phyloP scores from a whole-genome alignment of 495 filamentous ascomycete genomes.

The Hypoxylon lienhwacheense region DNA sequence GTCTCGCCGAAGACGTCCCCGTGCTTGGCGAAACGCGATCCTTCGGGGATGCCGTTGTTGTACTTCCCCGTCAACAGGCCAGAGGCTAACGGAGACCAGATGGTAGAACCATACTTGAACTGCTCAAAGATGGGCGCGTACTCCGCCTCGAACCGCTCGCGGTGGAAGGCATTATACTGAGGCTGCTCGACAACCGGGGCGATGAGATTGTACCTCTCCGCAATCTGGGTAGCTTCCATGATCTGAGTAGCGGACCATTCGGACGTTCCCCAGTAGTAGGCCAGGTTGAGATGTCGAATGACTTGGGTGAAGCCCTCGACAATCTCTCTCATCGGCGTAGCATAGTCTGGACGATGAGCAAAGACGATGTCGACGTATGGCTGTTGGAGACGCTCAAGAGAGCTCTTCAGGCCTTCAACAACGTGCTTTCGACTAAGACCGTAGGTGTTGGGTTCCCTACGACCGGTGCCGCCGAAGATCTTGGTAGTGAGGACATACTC shows the following conservation, averaged over 20 bases:
- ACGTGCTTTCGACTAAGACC: conserved; percentile 52
- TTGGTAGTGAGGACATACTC: conserved; percentile 51
- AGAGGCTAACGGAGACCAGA: conserved; percentile 68
- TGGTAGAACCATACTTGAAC: conserved; percentile 69
- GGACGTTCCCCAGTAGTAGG: conserved; percentile 58
- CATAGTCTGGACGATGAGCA: conserved; percentile 49
- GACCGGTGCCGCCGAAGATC: conserved; percentile 48
- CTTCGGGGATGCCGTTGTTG: conserved; percentile 65
- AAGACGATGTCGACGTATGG: conserved; percentile 54
- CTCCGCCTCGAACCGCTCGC: conserved; percentile 63
- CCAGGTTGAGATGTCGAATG: conserved; percentile 62
- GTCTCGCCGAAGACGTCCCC: conserved; percentile 45
- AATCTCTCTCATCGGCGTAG: conserved; percentile 54
- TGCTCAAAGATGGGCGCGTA: conserved; percentile 63
- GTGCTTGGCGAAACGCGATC: conserved; percentile 56
- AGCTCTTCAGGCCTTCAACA: conserved; percentile 53
- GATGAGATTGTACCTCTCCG: conserved; percentile 60
- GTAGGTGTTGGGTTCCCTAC: conserved; percentile 54
- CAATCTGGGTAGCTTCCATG: conserved; percentile 55
- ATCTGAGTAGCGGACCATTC: conserved; percentile 61
- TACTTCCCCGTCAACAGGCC: conserved; percentile 81
- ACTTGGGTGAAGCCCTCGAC: conserved; percentile 54
- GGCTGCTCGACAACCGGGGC: conserved; percentile 62
- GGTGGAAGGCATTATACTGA: conserved; percentile 59
- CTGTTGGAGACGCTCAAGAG: conserved; percentile 46